phyloP scores from a whole-genome alignment of 306 rosid species.

The Cicer yamashitae region DNA sequence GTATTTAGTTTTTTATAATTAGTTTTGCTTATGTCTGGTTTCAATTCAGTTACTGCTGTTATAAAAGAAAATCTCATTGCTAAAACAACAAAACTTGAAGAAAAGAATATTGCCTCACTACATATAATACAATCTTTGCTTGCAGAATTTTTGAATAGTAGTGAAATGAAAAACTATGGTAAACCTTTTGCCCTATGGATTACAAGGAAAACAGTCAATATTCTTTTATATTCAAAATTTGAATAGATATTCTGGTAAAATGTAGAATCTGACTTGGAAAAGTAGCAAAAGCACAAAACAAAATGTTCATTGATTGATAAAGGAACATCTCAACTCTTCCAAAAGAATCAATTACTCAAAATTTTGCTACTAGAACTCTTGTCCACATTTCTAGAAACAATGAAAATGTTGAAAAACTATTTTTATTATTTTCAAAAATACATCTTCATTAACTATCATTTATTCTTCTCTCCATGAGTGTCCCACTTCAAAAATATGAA shows the following conservation, averaged over 20 bases:
- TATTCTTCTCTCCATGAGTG: too few relatives aligned
- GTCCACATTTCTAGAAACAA: too few relatives aligned
- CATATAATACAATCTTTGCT: neutral
- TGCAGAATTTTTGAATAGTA: conserved; percentile 8
- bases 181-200: neutral
- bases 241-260: conserved; percentile 1
- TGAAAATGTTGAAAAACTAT: too few relatives aligned
- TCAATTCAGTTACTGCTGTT: too few relatives aligned
- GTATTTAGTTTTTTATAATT: neutral
- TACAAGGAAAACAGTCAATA: neutral
- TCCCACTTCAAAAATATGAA: neutral
- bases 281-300: neutral
- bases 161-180: neutral
- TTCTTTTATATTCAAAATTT: neutral
- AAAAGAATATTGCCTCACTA: neutral
- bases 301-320: conserved; percentile 17
- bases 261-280: conserved; percentile 31
- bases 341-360: neutral
- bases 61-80: too few relatives aligned
- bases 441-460: too few relatives aligned
- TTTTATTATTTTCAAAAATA: too few relatives aligned
- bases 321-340: conserved; percentile 17
- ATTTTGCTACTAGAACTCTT: neutral
- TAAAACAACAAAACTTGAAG: neutral
- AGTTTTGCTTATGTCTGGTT: too few relatives aligned